Percentiles rank a stretch among this genome's conserved stretches.
Evolutionary conservation across 495 filamentous ascomycete species (phyloP).

Genomic region (Chaetomidium leptoderma): DNA sequence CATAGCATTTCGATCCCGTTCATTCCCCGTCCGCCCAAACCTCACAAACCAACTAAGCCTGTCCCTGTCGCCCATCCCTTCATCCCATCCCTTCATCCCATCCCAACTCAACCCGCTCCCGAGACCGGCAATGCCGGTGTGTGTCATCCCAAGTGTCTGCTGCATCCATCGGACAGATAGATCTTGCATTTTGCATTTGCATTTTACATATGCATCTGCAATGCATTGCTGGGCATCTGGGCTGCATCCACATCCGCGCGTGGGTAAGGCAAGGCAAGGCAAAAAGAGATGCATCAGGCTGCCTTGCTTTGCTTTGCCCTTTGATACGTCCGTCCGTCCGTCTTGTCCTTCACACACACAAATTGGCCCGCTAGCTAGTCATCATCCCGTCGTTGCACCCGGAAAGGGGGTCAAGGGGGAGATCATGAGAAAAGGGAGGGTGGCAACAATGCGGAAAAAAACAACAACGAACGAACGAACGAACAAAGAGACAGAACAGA

Average conservation of each 20-base stretch:
- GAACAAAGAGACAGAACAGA: too few relatives aligned
- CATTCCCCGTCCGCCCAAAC: not conserved
- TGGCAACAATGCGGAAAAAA: constrained; percentile 1
- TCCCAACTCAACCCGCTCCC: too few relatives aligned
- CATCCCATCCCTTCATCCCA: too few relatives aligned
- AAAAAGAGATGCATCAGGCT: constrained; percentile 1
- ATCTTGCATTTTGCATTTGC: not conserved
- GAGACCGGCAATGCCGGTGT: not conserved
- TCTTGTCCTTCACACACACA: too few relatives aligned
- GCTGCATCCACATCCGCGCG: constrained; percentile 12
- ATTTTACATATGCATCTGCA: too few relatives aligned
- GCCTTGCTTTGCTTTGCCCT: too few relatives aligned
- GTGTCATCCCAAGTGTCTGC: not conserved
- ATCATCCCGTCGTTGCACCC: not conserved
- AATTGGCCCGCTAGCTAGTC: too few relatives aligned
- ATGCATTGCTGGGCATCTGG: constrained; percentile 7
- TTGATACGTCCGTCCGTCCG: not conserved
- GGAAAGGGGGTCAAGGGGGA: not conserved
- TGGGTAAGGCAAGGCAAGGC: not conserved
- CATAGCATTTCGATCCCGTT: not conserved
- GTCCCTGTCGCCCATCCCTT: not conserved
- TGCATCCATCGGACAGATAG: constrained; percentile 4
- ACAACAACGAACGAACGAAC: too few relatives aligned
- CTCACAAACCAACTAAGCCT: not conserved
- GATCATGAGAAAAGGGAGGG: constrained; percentile 1